Conservation (phyloP, 306 rosid species). For the Cicer bijugum region DNA sequence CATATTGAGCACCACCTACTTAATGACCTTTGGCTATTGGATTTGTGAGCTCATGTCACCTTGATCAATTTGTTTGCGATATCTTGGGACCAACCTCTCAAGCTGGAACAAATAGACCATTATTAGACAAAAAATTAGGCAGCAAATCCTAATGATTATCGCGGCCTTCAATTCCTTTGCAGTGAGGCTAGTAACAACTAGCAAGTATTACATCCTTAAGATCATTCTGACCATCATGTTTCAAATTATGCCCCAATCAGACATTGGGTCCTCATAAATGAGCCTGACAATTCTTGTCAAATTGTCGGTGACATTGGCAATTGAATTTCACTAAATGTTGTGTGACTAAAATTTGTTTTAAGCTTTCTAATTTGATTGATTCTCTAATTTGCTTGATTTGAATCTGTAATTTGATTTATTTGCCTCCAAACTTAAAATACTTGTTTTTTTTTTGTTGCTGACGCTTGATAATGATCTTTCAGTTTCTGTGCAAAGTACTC, state of each 20-base stretch:
- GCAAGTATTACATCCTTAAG: not conserved
- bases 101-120: not conserved
- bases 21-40: not conserved
- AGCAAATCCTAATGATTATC: not conserved
- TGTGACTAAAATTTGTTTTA: conserved; percentile 13
- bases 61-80: not conserved
- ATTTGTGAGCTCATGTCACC: not conserved
- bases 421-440: not conserved
- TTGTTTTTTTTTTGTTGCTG: conserved; percentile 36
- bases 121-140: conserved; percentile 2
- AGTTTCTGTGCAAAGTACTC: conserved; percentile 69
- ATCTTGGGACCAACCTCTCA: not conserved
- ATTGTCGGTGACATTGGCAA: not conserved
- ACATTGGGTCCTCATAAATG: not conserved
- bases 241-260: not conserved
- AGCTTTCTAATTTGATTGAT: not conserved
- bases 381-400: conserved; percentile 1
- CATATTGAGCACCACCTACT: conserved; percentile 1
- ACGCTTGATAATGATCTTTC: conserved; percentile 49
- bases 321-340: not conserved
- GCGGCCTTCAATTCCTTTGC: not conserved
- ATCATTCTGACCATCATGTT: not conserved
- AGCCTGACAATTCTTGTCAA: not conserved
- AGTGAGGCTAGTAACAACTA: not conserved
- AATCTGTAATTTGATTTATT: conserved; percentile 30